Evolutionary conservation across 495 filamentous ascomycete genomes (phyloP), one percentile per base, ranked within the genome.

Genomic region (Aspergillus heteromorphus): DNA sequence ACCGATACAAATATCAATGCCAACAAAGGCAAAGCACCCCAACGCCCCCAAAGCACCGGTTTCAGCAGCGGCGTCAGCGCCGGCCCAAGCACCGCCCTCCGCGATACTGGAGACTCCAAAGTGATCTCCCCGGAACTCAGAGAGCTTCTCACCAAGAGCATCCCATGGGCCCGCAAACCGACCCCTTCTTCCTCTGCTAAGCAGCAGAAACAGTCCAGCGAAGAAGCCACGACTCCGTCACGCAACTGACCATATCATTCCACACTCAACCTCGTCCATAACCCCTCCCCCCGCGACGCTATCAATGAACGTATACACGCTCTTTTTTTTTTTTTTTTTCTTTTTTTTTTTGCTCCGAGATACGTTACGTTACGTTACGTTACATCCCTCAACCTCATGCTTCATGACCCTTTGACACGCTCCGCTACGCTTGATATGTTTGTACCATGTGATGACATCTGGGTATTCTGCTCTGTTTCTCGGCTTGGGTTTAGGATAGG

Each of bases 121-220:
- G 81, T 91, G 2, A 89, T 97, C 30, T 92, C 85, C 42, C 83
- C 87, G 0, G 91, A 97, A 69, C 68, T 98, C 60, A 80, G 93
- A 56, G 71, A 74, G 40, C 59, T 98, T 57, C 68, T 98, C 23
- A 86, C 84, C 58, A 79, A 85, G 52, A 83, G 89, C 60, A 78
- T 96, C 6, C 66, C 59, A 2, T 74, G 67, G 72, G 72, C 59
- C n/a, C 43, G 43, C 2, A 47, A 47, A 27, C 21, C 43, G 14
- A n/a, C n/a, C n/a, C n/a, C n/a, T n/a, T n/a, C n/a, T n/a, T n/a
- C n/a, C n/a, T 3, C 13, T 29, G 5, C 14, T 16, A 47, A 47
- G 25, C 43, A 45, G 18, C 19, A 25, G 16, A 13, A 47, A 13
- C 21, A 29, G 21, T n/a, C 34, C 5, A 5, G 11, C 10, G 34